Evolutionary conservation across 2,329 filamentous ascomycete genomes (phyloP).

Genomic region (Botrytis porri): DNA sequence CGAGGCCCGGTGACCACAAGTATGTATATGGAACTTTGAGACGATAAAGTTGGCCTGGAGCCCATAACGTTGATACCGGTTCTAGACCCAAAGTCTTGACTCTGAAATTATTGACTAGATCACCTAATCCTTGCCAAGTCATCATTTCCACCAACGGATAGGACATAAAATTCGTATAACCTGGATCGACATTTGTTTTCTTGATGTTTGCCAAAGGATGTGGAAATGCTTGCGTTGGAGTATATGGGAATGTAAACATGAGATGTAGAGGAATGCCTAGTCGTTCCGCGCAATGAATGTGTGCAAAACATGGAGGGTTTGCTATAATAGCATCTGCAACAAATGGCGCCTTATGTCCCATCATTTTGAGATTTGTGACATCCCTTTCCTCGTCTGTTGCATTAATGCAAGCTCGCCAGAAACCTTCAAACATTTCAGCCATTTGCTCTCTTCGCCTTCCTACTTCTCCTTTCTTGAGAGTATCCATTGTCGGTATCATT

Average conservation of each 20-base stretch:
- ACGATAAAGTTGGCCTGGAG: slow-evolving; percentile 68
- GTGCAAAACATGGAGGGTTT: slow-evolving; percentile 75
- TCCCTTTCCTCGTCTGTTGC: slow-evolving; percentile 67
- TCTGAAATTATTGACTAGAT: slow-evolving; percentile 73
- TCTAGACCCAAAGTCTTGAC: slow-evolving; percentile 67
- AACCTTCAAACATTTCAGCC: slow-evolving; percentile 80
- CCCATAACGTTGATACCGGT: slow-evolving; percentile 73
- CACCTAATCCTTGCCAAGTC: slow-evolving; percentile 86
- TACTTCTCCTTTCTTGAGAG: slow-evolving; percentile 71
- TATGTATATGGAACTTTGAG: slow-evolving; percentile 75
- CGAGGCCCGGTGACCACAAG: slow-evolving; percentile 63
- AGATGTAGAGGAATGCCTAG: slow-evolving; percentile 75
- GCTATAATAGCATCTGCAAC: slow-evolving; percentile 80
- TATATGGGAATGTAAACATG: slow-evolving; percentile 88
- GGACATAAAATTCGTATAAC: slow-evolving; percentile 76
- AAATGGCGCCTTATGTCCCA: slow-evolving; percentile 60
- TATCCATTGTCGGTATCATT: slow-evolving; percentile 70
- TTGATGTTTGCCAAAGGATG: slow-evolving; percentile 77
- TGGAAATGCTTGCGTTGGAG: slow-evolving; percentile 66
- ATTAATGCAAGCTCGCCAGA: slow-evolving; percentile 76
- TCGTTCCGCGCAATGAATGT: slow-evolving; percentile 76
- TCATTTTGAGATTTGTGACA: slow-evolving; percentile 59
- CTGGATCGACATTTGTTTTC: slow-evolving; percentile 65
- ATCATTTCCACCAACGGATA: slow-evolving; percentile 82
- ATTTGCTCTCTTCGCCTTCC: slow-evolving; percentile 64